These are phyloP conservation scores for Thraustotheca clavata DNA, from an alignment of 352 stramenopile genomes.

Conservation along the genomic window DNA sequence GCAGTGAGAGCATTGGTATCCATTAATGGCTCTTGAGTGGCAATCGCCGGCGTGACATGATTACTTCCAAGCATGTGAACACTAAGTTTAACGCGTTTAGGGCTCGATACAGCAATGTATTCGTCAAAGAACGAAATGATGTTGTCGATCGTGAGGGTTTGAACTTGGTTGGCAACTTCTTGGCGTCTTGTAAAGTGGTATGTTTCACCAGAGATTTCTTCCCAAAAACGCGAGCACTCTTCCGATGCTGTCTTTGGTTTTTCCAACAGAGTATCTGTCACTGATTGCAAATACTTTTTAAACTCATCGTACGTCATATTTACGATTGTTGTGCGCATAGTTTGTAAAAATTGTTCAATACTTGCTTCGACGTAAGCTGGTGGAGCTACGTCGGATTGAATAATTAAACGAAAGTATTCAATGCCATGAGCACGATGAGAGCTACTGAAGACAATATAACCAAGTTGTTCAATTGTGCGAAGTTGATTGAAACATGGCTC, in stretches of 20 bases:
- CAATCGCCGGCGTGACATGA: slow-evolving; percentile 29
- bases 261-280: slow-evolving; percentile 47
- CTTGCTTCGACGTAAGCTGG: slow-evolving; percentile 53
- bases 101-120: slow-evolving; percentile 33
- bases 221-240: slow-evolving; percentile 52
- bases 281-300: slow-evolving; percentile 48
- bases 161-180: slow-evolving; percentile 42
- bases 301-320: slow-evolving; percentile 24
- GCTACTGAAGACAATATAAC: slow-evolving; percentile 80
- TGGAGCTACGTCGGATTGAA: slow-evolving; percentile 69
- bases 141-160: slow-evolving; percentile 35
- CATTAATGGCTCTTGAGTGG: not conserved
- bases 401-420: slow-evolving; percentile 64
- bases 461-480: slow-evolving; percentile 89
- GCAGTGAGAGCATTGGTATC: slow-evolving; percentile 17
- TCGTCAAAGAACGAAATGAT: slow-evolving; percentile 56
- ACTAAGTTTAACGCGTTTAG: slow-evolving; percentile 42
- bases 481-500: slow-evolving; percentile 89
- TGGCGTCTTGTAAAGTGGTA: slow-evolving; percentile 60
- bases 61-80: slow-evolving; percentile 42
- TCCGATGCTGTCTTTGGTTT: slow-evolving; percentile 65
- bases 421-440: slow-evolving; percentile 38
- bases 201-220: slow-evolving; percentile 50
- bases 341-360: slow-evolving; percentile 58
- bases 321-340: slow-evolving; percentile 35